Conservation (phyloP, 108 stramenopile species). For the Pseudonitzschia multiseries region DNA sequence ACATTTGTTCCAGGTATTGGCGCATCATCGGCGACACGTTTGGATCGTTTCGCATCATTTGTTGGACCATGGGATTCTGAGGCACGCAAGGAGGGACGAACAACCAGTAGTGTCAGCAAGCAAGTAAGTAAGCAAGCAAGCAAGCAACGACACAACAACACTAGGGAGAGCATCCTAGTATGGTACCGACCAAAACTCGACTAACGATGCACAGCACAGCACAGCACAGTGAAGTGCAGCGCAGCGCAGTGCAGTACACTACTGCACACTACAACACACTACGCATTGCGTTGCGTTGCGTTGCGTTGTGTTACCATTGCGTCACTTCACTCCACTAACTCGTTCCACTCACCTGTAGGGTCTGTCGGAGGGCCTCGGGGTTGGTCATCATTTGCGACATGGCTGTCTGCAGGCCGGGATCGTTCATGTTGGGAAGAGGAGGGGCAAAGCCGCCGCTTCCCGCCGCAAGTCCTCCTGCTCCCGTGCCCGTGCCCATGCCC, state of each 20-base stretch:
- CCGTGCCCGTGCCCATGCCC: too few relatives aligned
- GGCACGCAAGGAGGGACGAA: neutral
- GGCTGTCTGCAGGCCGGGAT: slow-evolving; percentile 38
- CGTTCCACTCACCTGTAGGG: slow-evolving; percentile 67
- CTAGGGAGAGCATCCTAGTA: too few relatives aligned
- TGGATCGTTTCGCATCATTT: slow-evolving; percentile 80
- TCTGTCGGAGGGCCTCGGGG: slow-evolving; percentile 54
- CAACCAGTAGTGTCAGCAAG: too few relatives aligned
- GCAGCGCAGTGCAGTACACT: neutral
- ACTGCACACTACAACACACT: neutral
- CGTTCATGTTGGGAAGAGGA: slow-evolving; percentile 4
- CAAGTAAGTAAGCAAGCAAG: too few relatives aligned
- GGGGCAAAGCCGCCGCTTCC: slow-evolving; percentile 2
- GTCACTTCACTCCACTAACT: too few relatives aligned
- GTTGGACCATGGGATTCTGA: slow-evolving; percentile 79
- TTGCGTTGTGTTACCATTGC: too few relatives aligned
- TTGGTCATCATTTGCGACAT: slow-evolving; percentile 62
- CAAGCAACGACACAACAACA: neutral
- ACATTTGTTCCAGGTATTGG: slow-evolving; percentile 48
- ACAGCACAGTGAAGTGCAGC: too few relatives aligned
- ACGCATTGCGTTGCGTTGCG: too few relatives aligned
- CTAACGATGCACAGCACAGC: too few relatives aligned
- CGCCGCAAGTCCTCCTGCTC: slow-evolving; percentile 28
- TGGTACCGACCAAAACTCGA: too few relatives aligned
- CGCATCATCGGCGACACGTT: slow-evolving; percentile 67